phyloP scores from a whole-genome alignment of 139 green algal species.

The Chlamydomonas schloesseri region DNA sequence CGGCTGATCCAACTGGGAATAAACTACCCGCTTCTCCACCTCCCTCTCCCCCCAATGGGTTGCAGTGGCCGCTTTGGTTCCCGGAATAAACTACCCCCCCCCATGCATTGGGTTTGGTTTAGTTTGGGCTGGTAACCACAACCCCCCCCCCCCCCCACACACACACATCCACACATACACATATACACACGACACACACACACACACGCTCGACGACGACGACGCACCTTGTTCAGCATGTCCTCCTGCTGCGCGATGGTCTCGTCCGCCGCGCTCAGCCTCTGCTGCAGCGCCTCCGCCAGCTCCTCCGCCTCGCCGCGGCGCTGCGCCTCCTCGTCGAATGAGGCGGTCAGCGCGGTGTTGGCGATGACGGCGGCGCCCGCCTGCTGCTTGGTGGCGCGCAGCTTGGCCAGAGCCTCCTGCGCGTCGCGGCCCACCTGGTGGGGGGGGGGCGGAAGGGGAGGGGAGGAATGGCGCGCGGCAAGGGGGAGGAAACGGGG shows the following conservation, averaged over 20 bases:
- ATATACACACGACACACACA: background rate
- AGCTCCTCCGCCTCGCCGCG: constrained; percentile 31
- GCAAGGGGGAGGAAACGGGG: background rate
- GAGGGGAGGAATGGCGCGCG: background rate
- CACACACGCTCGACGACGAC: too few species aligned
- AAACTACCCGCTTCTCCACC: too few species aligned
- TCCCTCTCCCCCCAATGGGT: too few species aligned
- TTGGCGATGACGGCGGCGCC: constrained; percentile 18
- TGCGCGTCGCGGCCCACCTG: constrained; percentile 57
- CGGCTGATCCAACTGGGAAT: too few species aligned
- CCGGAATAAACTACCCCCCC: too few species aligned
- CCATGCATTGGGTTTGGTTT: too few species aligned
- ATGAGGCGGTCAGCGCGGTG: background rate
- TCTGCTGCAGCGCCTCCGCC: constrained; percentile 27
- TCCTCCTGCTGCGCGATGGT: constrained; percentile 49
- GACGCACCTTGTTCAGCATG: constrained; percentile 51
- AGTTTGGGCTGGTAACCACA: too few species aligned
- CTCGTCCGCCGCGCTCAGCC: constrained; percentile 19
- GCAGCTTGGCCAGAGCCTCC: constrained; percentile 23
- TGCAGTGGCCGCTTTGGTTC: too few species aligned
- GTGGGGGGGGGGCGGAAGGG: background rate
- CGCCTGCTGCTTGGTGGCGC: constrained; percentile 14
- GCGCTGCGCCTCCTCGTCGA: constrained; percentile 16
- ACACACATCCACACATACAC: background rate
- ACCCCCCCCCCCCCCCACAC: background rate